Evolutionary conservation across 176 grass and related monocot genomes (phyloP).

Genomic region (Bonia amplexicaulis): DNA sequence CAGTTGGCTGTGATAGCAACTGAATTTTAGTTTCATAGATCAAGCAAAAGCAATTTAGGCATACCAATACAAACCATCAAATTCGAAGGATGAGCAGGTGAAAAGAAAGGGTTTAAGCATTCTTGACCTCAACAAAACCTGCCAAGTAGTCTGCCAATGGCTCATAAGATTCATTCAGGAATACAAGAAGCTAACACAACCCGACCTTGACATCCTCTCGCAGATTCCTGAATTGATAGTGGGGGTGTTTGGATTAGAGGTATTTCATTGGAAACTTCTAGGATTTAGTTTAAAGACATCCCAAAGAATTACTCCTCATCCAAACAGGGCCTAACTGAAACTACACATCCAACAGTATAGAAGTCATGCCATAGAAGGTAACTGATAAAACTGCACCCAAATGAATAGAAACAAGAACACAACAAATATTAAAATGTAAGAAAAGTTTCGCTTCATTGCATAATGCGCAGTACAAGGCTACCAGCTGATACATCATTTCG

Average conservation of each 20-base stretch:
- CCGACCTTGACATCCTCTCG: no score
- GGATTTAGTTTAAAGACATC: no score
- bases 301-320: no score
- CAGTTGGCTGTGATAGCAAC: no score
- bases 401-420: neutral
- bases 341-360: neutral
- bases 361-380: neutral
- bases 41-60: neutral
- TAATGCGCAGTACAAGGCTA: neutral
- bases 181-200: neutral
- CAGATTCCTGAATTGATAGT: no score
- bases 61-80: neutral
- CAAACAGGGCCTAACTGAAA: no score
- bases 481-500: conserved; percentile 14
- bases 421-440: neutral
- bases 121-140: no score
- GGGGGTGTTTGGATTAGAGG: no score
- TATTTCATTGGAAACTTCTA: no score
- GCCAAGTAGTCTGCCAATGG: no score
- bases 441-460: conserved; percentile 27
- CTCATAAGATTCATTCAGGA: neutral
- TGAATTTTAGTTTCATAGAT: neutral
- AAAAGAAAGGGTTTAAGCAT: no score
- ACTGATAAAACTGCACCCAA: neutral
- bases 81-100: neutral